Conservation (phyloP, 192 early-diverging fungal genomes). For the Pilaira anomala region DNA sequence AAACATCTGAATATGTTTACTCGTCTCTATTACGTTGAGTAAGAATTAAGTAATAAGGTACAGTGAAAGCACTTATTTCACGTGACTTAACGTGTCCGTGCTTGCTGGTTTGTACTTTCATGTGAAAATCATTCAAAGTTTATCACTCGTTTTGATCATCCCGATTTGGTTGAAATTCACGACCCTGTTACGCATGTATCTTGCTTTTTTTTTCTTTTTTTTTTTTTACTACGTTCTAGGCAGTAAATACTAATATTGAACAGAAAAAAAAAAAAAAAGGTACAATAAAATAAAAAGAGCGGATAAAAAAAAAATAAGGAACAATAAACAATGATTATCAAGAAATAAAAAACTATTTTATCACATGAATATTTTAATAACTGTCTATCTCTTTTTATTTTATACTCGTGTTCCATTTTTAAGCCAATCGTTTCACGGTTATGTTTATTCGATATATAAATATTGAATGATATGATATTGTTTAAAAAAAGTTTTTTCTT, state of each 20-base stretch:
- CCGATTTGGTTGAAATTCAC: too few relatives aligned
- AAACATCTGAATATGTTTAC: too few relatives aligned
- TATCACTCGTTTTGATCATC: too few relatives aligned
- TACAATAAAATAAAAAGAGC: not conserved
- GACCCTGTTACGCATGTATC: too few relatives aligned
- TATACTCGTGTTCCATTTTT: slow-evolving; percentile 1
- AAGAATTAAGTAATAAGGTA: too few relatives aligned
- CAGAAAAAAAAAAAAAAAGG: not conserved
- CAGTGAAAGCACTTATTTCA: too few relatives aligned
- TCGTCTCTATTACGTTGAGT: too few relatives aligned
- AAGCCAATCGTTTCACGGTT: slow-evolving; percentile 4
- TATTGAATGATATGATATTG: not conserved
- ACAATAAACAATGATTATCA: not conserved
- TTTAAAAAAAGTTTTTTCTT: not conserved
- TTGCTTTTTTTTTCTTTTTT: too few relatives aligned
- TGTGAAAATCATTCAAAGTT: not conserved
- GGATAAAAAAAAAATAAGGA: slow-evolving; percentile 3
- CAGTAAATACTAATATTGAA: not conserved
- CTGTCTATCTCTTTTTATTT: not conserved
- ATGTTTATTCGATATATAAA: too few relatives aligned
- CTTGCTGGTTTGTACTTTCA: not conserved
- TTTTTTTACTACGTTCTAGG: too few relatives aligned
- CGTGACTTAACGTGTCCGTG: not conserved
- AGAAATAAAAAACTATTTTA: not conserved
- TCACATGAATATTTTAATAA: not conserved